A percentile compares a stretch with the other conserved stretches of the same genome.
Conservation (phyloP, 768 basidiomycete species). For the Termitomyces bulborhizus region DNA sequence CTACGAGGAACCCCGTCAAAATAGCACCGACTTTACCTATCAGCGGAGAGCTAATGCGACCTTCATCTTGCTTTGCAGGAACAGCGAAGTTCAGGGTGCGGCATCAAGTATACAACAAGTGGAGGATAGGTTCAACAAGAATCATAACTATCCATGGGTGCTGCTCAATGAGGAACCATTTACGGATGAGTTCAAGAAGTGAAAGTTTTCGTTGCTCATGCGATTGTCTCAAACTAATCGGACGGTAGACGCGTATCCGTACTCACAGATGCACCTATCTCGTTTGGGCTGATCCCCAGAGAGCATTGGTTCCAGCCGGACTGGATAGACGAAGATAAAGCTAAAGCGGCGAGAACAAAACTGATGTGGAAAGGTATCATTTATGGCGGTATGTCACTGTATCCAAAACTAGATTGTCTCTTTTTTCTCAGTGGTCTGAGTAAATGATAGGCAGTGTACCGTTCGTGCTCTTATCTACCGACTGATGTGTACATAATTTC, state of each 20-base stretch:
- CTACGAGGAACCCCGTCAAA: not conserved
- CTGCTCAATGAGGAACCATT: constrained; percentile 82
- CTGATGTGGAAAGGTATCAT: constrained; percentile 62
- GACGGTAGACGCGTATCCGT: constrained; percentile 26
- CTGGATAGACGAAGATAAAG: constrained; percentile 72
- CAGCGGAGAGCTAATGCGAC: constrained; percentile 60
- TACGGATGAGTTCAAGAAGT: constrained; percentile 66
- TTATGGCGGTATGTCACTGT: constrained; percentile 43
- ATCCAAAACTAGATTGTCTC: not conserved
- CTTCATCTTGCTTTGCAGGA: constrained; percentile 68
- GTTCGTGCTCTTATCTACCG: constrained; percentile 33
- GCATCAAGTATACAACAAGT: constrained; percentile 55
- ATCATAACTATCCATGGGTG: constrained; percentile 74
- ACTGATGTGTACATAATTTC: not conserved
- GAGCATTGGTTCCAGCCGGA: constrained; percentile 80
- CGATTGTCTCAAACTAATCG: not conserved
- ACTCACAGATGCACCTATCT: constrained; percentile 52
- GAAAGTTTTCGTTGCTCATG: constrained; percentile 9
- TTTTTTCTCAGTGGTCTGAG: constrained; percentile 5
- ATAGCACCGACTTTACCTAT: constrained; percentile 7
- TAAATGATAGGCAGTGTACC: constrained; percentile 56
- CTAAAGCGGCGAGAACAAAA: constrained; percentile 48
- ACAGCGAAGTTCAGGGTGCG: constrained; percentile 46
- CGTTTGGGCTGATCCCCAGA: constrained; percentile 66
- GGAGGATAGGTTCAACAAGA: constrained; percentile 82